These are phyloP conservation scores for Apostasia ramifera DNA, from an alignment of 106 monocot genomes.

Conservation along the genomic window DNA sequence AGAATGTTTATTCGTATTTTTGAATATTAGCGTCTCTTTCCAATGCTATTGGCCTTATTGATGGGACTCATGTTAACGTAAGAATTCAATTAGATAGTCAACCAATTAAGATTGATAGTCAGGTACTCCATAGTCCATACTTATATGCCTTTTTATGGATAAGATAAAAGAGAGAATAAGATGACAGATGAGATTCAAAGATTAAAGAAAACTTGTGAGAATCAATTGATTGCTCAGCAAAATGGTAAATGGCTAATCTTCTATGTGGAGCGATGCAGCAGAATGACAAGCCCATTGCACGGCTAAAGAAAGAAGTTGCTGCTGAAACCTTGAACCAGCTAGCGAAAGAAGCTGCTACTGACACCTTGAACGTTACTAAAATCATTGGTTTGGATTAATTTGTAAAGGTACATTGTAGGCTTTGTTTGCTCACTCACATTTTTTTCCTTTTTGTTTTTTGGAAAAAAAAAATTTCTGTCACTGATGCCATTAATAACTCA, in stretches of 20 bases:
- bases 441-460: too few relatives aligned
- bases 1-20: not conserved
- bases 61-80: conserved; percentile 89
- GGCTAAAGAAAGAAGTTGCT: conserved; percentile 51
- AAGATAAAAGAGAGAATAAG: conserved; percentile 71
- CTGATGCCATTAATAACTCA: too few relatives aligned
- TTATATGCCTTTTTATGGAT: conserved; percentile 21
- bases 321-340: too few relatives aligned
- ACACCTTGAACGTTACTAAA: conserved; percentile 82
- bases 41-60: conserved; percentile 92
- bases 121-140: not conserved
- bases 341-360: too few relatives aligned
- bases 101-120: conserved; percentile 28
- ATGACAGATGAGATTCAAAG: conserved; percentile 72
- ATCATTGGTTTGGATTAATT: conserved; percentile 83
- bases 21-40: conserved; percentile 69
- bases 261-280: conserved; percentile 77
- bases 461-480: too few relatives aligned
- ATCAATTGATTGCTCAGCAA: conserved; percentile 30
- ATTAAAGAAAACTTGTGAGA: conserved; percentile 52
- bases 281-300: conserved; percentile 63
- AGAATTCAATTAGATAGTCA: conserved; percentile 36
- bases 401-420: conserved; percentile 81
- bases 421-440: too few relatives aligned
- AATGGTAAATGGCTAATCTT: conserved; percentile 61